Evolutionary conservation across 2,329 filamentous ascomycete species (phyloP), one percentile per base, ranked within the genome.

Genomic region (Monosporascus sp.): DNA sequence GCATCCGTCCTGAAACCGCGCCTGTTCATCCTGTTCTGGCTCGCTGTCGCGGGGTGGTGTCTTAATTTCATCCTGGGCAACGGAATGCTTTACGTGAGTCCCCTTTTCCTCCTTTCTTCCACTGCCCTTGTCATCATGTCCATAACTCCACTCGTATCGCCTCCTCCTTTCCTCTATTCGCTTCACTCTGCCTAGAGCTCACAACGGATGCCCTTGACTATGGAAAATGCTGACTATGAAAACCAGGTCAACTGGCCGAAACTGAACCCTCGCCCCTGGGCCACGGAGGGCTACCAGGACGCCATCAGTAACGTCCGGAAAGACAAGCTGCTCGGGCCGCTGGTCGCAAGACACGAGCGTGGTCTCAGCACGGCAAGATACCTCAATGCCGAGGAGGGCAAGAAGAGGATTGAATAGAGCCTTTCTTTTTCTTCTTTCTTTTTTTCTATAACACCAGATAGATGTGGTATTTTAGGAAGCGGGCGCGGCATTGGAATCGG

Each of bases 161-260:
- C 31, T 40, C 4, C 31, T 35, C 31, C 31, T 4, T 5, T 35
- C 31, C 9, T 14, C 31, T 35, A 9, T 35, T 35, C 31, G 5
- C 11, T 35, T 35, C 31, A 35, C 9, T 14, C 11, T 35, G 31
- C 11, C 31, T 35, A 35, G 31, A 35, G 31, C 31, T 5, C 31
- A 11, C 31, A 35, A 14, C 31, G 5, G 9, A 14, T 14, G 31
- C 11, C 31, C 31, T 46, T 43, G 35, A 27, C 3, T 37, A 22
- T 35, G 24, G 48, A n/a, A 31, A n/a, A 3, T 5, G 24, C n/a
- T 37, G 58, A 52, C 60, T 67, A 54, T 67, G 54, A 48, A 48
- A 3, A 14, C n/a, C 50, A 96, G 91, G 92, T 97, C 61, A 97
- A 97, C 74, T 99, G 95, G 94, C 94, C 94, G 9, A 97, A 96